Evolutionary conservation across 306 rosid species (phyloP).

Genomic region (Abrus precatorius): DNA sequence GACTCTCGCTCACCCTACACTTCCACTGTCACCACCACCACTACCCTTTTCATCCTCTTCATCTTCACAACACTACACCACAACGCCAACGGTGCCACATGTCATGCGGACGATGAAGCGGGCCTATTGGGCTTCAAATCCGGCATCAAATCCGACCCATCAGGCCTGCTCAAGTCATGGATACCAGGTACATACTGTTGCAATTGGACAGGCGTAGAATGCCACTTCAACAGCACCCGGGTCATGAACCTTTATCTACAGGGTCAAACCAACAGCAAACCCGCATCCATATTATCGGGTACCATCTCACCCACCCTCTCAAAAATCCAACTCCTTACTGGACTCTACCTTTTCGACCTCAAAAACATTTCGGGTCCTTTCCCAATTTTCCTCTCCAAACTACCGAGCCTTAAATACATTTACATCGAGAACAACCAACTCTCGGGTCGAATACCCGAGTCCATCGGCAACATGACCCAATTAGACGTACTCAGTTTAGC

Average conservation of each 20-base stretch:
- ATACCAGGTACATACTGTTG: slow-evolving; percentile 73
- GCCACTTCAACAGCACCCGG: slow-evolving; percentile 56
- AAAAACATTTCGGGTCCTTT: slow-evolving; percentile 71
- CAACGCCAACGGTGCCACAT: slow-evolving; percentile 56
- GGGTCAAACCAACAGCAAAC: slow-evolving; percentile 54
- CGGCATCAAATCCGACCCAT: slow-evolving; percentile 78
- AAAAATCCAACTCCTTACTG: slow-evolving; percentile 60
- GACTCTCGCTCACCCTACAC: neutral
- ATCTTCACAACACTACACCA: slow-evolving; percentile 33
- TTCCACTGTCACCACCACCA: neutral
- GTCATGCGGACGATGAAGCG: slow-evolving; percentile 67
- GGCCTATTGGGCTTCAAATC: slow-evolving; percentile 82
- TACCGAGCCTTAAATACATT: slow-evolving; percentile 57
- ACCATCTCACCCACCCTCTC: slow-evolving; percentile 70
- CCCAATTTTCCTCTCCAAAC: slow-evolving; percentile 52
- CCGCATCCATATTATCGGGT: slow-evolving; percentile 61
- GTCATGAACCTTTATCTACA: slow-evolving; percentile 50
- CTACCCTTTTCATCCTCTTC: slow-evolving; percentile 11
- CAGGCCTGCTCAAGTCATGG: slow-evolving; percentile 70
- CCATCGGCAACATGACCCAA: slow-evolving; percentile 56
- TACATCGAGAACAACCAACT: slow-evolving; percentile 75
- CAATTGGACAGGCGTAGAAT: slow-evolving; percentile 65
- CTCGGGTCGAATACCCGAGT: slow-evolving; percentile 71
- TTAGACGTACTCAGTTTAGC: slow-evolving; percentile 50
- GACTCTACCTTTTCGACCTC: slow-evolving; percentile 67